Evolutionary conservation across 345 rosid genomes (phyloP), one percentile per base, ranked within the genome.

Genomic region (Salix koriyanagi): DNA sequence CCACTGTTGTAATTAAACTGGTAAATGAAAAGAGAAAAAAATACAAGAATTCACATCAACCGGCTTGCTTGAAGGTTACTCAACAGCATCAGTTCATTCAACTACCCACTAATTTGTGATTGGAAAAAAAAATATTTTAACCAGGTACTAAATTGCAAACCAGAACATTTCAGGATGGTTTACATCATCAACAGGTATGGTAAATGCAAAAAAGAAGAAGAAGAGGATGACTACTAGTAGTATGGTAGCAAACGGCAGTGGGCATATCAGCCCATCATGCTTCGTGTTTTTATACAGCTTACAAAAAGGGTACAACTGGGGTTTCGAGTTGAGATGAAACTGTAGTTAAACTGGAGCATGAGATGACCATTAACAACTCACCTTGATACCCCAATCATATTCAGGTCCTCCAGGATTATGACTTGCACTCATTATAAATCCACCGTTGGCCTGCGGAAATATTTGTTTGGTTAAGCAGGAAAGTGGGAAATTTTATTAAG

Each of bases 371-470:
- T 34, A 42, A 77, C 54, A 81, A 58, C 68, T 81, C 82, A 95
- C 98, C 99, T 93, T 93, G 82, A 96, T 91, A 76, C 98, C 98
- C 99, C 98, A 96, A 74, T 92, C 98, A 85, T 93, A 92, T 25
- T 92, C 94, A 73, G 90, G 96, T 58, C 97, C 96, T n/a, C 97
- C 96, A 75, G 97, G 97, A 86, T 96, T 93, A 72, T 90, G 97
- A 84, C 98, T 96, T 78, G 98, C 98, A 72, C 98, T 93, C 99
- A 96, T 91, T 78, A 96, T 91, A 79, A 96, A 93, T 72, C 97
- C 99, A 75, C 97, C 99, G 81, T 87, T 93, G 36, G 98, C 97
- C 97, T 91, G 88, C 69, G 67, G 61, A 56, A 79, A 46, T 25
- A 61, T 42, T 19, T 32, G 39, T 25, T 58, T 15, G 44, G 37